phyloP scores from a whole-genome alignment of 1,284 basidiomycete genomes.

The Ceratobasidium sp. region DNA sequence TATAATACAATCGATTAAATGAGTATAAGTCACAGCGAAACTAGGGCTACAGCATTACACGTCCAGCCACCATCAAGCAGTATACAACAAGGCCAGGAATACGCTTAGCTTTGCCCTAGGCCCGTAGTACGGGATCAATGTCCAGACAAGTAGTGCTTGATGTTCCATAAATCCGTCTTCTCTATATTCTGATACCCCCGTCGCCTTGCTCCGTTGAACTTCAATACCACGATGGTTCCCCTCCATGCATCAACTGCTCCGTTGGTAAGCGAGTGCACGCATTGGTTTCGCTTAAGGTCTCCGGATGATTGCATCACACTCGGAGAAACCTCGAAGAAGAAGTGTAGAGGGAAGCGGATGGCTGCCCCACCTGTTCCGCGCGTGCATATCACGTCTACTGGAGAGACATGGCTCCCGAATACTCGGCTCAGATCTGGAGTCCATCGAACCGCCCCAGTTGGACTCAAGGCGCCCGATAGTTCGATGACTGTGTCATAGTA shows the following conservation, averaged over 20 bases:
- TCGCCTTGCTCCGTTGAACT: conserved; percentile 21
- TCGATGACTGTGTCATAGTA: not conserved
- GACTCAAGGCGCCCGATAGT: conserved; percentile 1
- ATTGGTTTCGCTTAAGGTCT: not conserved
- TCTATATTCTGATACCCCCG: conserved; percentile 25
- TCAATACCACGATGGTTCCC: conserved; percentile 8
- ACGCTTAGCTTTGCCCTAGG: not conserved
- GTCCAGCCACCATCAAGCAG: too few species aligned
- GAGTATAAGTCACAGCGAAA: too few species aligned
- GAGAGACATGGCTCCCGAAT: not conserved
- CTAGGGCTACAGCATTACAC: too few species aligned
- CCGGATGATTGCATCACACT: not conserved
- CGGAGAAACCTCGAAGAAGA: conserved; percentile 19
- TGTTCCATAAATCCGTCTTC: conserved; percentile 4
- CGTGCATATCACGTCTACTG: not conserved
- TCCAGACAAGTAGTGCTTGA: not conserved
- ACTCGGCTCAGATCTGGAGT: not conserved
- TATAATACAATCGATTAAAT: too few species aligned
- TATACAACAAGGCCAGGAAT: not conserved
- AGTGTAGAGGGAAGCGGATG: conserved; percentile 16
- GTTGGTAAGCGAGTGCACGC: not conserved
- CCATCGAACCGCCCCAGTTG: conserved; percentile 16
- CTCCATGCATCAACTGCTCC: not conserved
- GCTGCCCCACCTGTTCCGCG: not conserved
- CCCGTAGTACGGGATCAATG: not conserved